A percentile compares a stretch with the other conserved stretches of the same genome.
Conservation (phyloP, 768 basidiomycete species). For the Leccinum fibrillosum region DNA sequence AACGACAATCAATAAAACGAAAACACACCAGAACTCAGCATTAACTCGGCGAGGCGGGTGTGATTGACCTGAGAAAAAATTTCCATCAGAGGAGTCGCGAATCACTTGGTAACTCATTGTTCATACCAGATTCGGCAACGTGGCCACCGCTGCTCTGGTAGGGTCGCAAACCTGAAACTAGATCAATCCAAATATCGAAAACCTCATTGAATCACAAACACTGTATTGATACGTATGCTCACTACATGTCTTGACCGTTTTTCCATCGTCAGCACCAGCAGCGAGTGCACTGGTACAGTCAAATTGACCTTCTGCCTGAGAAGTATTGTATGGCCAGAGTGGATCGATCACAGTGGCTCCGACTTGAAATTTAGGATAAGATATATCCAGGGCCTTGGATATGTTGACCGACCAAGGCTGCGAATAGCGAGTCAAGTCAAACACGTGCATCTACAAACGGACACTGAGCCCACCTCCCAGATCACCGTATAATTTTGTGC, state of each 20-base stretch:
- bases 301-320: constrained; percentile 35
- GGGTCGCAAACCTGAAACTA: not conserved
- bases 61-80: constrained; percentile 43
- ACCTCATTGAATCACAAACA: constrained; percentile 26
- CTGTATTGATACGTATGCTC: constrained; percentile 57
- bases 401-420: constrained; percentile 52
- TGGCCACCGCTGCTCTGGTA: not conserved
- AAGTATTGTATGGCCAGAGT: constrained; percentile 46
- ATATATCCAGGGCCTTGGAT: constrained; percentile 36
- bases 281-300: constrained; percentile 49
- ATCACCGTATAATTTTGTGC: constrained; percentile 42
- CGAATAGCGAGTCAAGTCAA: not conserved
- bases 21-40: not conserved
- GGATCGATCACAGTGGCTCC: constrained; percentile 50
- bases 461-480: constrained; percentile 40
- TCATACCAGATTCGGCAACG: not conserved
- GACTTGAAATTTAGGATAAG: constrained; percentile 42
- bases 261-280: constrained; percentile 41
- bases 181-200: not conserved
- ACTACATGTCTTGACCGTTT: constrained; percentile 46
- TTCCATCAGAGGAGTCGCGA: not conserved
- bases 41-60: constrained; percentile 46
- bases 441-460: not conserved
- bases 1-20: not conserved
- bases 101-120: not conserved